Conservation (phyloP, 177 flowering plant species). For the Vitis hybrid region DNA sequence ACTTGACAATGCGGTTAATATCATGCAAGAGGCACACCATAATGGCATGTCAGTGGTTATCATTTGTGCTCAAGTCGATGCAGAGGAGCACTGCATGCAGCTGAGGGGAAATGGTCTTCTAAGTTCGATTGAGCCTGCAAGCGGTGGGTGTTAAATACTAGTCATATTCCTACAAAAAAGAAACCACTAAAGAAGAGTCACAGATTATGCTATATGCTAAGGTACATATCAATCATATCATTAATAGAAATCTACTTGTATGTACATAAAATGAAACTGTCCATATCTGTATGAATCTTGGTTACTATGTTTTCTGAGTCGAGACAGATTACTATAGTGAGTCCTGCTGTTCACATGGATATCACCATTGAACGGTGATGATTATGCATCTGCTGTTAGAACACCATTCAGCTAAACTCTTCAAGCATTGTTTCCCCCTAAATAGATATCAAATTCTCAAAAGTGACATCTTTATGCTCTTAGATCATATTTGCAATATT, state of each 20-base stretch:
- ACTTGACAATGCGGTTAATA: slow-evolving; percentile 83
- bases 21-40: slow-evolving; percentile 94
- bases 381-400: too few relatives aligned
- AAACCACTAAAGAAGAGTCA: too few relatives aligned
- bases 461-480: too few relatives aligned
- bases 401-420: too few relatives aligned
- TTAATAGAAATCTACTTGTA: background rate
- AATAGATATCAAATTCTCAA: too few relatives aligned
- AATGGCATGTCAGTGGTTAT: slow-evolving; percentile 90
- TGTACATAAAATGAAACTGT: background rate
- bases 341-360: too few relatives aligned
- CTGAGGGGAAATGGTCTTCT: slow-evolving; percentile 86
- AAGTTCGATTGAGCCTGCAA: slow-evolving; percentile 92
- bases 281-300: background rate
- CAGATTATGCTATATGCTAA: background rate
- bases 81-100: slow-evolving; percentile 91
- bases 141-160: slow-evolving; percentile 59
- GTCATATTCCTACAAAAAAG: too few relatives aligned
- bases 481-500: too few relatives aligned
- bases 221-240: background rate
- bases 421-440: too few relatives aligned
- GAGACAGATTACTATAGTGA: too few relatives aligned
- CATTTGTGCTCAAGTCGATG: slow-evolving; percentile 87
- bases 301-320: slow-evolving; percentile 1
- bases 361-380: too few relatives aligned